Evolutionary conservation across 495 filamentous ascomycete species (phyloP), one percentile per base, ranked within the genome.

Genomic region (Penicillium cosmopolitanum): DNA sequence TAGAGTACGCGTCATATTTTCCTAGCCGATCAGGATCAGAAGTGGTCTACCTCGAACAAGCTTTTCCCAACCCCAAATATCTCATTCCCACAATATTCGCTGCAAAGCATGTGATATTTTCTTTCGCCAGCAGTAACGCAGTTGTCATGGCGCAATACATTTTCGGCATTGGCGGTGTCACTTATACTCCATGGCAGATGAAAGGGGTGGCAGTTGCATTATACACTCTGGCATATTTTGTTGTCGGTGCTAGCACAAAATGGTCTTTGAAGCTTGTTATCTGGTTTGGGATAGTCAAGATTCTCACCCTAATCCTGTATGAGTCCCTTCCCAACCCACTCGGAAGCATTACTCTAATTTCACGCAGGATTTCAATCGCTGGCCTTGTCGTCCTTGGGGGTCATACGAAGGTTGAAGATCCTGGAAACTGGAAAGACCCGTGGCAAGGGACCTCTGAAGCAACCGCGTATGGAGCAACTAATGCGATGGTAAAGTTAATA

Each of bases 1-100:
- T 88, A 44, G 86, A 89, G 62, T 80, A 82, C 15, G 80, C 85
- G 2, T 73, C 81, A 1, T 87, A 82, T 59, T 88, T 88, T 50
- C 87, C 87, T 6, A 87, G 83, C 66, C 80, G 87, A 18, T 87
- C 85, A 3, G 87, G 86, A 3, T 77, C 83, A 0, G 84, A 89
- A 58, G 85, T 86, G 8, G 85, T 87, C 4, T 89, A 87, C 55
- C 77, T 88, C 2, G 87, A 89, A 64, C 86, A 88, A 63, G 80
- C 84, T 4, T 89, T 79, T 61, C 86, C 85, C 1, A 72, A 83
- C 21, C 87, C 87, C 4, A 79, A 75, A 46, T 86, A 85, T 58
- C 77, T 89, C 47, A 82, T 88, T 34, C 84, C 85, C 0, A 82
- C 82, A 0, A 71, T 84, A 1, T 88, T 87, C 63, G 85, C 85